Evolutionary conservation across 2,329 filamentous ascomycete genomes (phyloP), one percentile per base, ranked within the genome.

Genomic region (Cercospora janseana): DNA sequence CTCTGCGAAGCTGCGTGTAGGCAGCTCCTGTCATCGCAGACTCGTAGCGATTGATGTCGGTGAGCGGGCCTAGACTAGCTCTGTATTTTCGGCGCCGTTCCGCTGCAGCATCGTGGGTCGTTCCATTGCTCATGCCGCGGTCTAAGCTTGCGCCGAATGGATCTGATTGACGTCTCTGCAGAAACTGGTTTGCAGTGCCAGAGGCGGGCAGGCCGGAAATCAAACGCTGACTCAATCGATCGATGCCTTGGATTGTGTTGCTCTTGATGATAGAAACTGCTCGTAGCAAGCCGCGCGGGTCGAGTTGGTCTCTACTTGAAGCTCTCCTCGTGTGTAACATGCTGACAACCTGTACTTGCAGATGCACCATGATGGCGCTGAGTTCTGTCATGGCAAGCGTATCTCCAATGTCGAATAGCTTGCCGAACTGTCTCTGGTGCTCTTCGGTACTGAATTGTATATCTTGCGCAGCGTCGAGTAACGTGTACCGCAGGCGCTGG

Each of bases 341-440:
- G 42, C 65, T 63, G 37, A 73, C 68, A 13, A 72, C 66, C 49
- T 72, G 68, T 18, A 66, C 65, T 51, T 72, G 69, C 49, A 73
- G 61, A n/a, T 66, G 59, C 6, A 72, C 61, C 10, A 68, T 65
- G 16, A 72, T 66, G 48, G 70, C 67, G 4, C 68, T 48, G 16
- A 60, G 45, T 31, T 55, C 42, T 12, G 46, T 29, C 4, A 49
- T 43, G 13, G 45, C 66, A 63, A 62, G 55, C 68, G 68, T 63
- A 60, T 74, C 72, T 23, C 71, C 72, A 16, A 65, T 55, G 16
- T 61, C 60, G 43, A 72, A 65, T 16, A 61, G 49, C 42, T 66
- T 62, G 34, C 70, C 70, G 32, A 71, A 53, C 28, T 69, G 65
- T 29, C 60, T 61, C 34, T 66, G 60, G 28, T 70, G 63, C 32